Percentiles rank a stretch among this genome's conserved stretches.
Conservation (phyloP, 1,139 yeast species). For the Yamadazyma kanchanaburiensis region DNA sequence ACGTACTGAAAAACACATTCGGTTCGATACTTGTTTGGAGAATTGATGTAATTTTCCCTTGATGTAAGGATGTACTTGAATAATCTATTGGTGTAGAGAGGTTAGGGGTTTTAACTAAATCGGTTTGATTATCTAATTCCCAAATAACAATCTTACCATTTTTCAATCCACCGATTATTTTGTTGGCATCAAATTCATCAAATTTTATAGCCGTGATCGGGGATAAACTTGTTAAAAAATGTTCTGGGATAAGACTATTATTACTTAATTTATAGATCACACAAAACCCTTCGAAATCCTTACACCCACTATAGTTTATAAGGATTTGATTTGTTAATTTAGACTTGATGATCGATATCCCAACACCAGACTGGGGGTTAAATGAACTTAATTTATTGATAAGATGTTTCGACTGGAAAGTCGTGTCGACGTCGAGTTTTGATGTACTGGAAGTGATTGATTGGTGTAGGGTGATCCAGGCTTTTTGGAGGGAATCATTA, state of each 20-base stretch:
- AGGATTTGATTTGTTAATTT: slow-evolving; percentile 4
- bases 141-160: slow-evolving; percentile 40
- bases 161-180: slow-evolving; percentile 34
- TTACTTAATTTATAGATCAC: slow-evolving; percentile 8
- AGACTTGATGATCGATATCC: no score
- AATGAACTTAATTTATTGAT: no score
- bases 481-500: no score
- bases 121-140: slow-evolving; percentile 22
- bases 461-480: no score
- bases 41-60: slow-evolving; percentile 11
- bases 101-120: slow-evolving; percentile 22
- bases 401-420: no score
- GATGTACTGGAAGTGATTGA: no score
- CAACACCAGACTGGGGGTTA: no score
- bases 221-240: slow-evolving; percentile 34
- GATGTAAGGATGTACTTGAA: slow-evolving; percentile 11
- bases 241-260: slow-evolving; percentile 8
- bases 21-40: slow-evolving; percentile 7
- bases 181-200: slow-evolving; percentile 25
- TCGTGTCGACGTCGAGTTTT: no score
- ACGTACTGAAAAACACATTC: slow-evolving; percentile 26
- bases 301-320: slow-evolving; percentile 4
- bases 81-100: slow-evolving; percentile 21
- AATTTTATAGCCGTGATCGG: slow-evolving; percentile 29
- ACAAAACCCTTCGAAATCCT: slow-evolving; percentile 10